Conservation (phyloP, 169 alveolate genomes). For the Plasmodium coatneyi region DNA sequence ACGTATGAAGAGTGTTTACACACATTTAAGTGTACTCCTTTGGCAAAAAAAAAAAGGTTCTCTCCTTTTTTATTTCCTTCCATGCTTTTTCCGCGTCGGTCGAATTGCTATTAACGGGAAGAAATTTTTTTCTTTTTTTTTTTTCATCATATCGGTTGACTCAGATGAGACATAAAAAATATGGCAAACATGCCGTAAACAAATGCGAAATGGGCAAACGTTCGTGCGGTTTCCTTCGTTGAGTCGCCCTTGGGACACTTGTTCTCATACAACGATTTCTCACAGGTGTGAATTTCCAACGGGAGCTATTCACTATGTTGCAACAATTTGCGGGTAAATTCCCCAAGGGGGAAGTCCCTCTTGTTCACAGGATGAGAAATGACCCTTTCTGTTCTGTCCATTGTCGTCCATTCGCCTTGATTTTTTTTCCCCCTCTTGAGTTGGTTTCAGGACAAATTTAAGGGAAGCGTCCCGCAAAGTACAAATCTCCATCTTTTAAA, state of each 20-base stretch:
- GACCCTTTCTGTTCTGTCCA: background rate
- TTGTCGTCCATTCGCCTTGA: background rate
- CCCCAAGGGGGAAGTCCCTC: background rate
- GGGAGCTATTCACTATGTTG: background rate
- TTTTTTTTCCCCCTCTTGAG: background rate
- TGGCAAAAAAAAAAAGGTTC: background rate
- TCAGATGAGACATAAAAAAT: background rate
- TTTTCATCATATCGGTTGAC: background rate
- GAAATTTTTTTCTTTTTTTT: background rate
- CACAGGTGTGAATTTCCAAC: background rate
- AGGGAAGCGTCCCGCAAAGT: background rate
- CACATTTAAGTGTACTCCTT: background rate
- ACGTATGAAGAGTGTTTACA: background rate
- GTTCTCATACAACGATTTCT: background rate
- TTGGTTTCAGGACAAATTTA: background rate
- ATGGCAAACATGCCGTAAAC: background rate
- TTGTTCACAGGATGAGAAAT: background rate
- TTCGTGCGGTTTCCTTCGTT: background rate
- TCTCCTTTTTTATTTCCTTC: background rate
- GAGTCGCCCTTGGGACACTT: background rate
- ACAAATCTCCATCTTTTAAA: background rate
- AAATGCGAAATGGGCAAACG: background rate
- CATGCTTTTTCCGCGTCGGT: background rate
- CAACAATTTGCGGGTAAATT: background rate
- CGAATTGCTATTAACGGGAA: background rate